A percentile compares a stretch with the other conserved stretches of the same genome.
These are phyloP conservation scores for Wickerhamiella domercqiae DNA, from an alignment of 805 yeast genomes.

Conservation along the genomic window DNA sequence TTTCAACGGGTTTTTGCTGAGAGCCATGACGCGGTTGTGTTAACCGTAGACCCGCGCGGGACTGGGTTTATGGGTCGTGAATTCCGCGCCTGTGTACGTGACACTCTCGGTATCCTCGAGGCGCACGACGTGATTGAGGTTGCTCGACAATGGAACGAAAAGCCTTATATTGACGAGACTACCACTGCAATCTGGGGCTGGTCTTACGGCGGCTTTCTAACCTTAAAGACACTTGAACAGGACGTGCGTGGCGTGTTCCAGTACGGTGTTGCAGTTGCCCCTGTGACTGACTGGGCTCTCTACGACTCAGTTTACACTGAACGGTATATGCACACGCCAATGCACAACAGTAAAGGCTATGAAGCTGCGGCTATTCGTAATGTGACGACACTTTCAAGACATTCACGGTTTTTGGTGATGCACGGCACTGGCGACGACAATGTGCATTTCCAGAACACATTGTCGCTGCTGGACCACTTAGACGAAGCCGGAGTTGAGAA, in stretches of 20 bases:
- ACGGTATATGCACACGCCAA: slow-evolving; percentile 80
- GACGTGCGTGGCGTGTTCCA: slow-evolving; percentile 64
- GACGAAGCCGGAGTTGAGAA: slow-evolving; percentile 66
- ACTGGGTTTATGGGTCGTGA: slow-evolving; percentile 77
- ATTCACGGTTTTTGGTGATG: slow-evolving; percentile 64
- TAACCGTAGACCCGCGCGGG: slow-evolving; percentile 93
- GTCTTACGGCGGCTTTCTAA: slow-evolving; percentile 94
- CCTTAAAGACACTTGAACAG: slow-evolving; percentile 73
- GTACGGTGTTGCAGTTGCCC: slow-evolving; percentile 93
- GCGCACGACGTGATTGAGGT: slow-evolving; percentile 77
- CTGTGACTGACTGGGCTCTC: slow-evolving; percentile 86
- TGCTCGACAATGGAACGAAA: slow-evolving; percentile 53
- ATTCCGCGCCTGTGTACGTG: slow-evolving; percentile 68
- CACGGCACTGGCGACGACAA: slow-evolving; percentile 98
- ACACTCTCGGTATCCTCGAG: slow-evolving; percentile 67
- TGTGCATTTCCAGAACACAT: slow-evolving; percentile 84
- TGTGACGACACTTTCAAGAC: slow-evolving; percentile 38
- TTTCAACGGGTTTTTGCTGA: slow-evolving; percentile 71
- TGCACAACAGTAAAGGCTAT: slow-evolving; percentile 50
- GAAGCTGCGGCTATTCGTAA: slow-evolving; percentile 38
- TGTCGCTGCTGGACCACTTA: slow-evolving; percentile 60
- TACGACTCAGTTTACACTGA: slow-evolving; percentile 93
- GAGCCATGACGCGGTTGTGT: slow-evolving; percentile 67
- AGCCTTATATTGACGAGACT: slow-evolving; percentile 47
- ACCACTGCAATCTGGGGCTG: slow-evolving; percentile 91